These are phyloP conservation scores for Warburgia ugandensis DNA, from an alignment of 164 flowering plant genomes.

Conservation along the genomic window DNA sequence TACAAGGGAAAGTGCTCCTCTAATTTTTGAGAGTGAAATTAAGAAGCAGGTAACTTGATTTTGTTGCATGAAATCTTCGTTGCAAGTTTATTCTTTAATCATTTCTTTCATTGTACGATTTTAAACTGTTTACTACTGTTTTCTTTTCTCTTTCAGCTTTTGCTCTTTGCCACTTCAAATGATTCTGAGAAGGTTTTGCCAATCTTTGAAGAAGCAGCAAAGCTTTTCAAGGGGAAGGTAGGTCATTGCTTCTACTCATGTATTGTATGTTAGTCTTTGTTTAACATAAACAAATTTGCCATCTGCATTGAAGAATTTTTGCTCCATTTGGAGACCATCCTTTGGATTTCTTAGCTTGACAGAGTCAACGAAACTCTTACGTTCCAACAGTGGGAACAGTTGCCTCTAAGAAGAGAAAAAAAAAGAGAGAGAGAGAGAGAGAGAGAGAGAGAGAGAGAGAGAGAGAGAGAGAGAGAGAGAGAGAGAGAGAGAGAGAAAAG, in stretches of 20 bases:
- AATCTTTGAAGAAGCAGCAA: slow-evolving; percentile 71
- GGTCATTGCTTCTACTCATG: slow-evolving; percentile 1
- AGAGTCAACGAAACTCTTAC: no score
- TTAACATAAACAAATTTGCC: no score
- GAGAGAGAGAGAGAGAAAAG: background rate
- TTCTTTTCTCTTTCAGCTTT: slow-evolving; percentile 35
- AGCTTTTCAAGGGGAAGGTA: slow-evolving; percentile 91
- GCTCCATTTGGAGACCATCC: no score
- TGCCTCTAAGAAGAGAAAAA: background rate
- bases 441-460: background rate
- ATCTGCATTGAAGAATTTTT: no score
- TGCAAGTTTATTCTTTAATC: background rate
- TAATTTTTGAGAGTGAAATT: slow-evolving; percentile 70
- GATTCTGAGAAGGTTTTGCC: slow-evolving; percentile 57
- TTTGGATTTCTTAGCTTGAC: no score
- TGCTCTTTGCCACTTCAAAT: slow-evolving; percentile 70
- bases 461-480: background rate
- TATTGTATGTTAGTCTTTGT: no score
- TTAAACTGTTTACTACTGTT: slow-evolving; percentile 7
- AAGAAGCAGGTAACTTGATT: slow-evolving; percentile 69
- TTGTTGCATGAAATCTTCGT: background rate
- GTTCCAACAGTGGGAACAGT: background rate
- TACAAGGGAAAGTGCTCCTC: slow-evolving; percentile 76
- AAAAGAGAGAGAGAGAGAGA: background rate
- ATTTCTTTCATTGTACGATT: slow-evolving; percentile 3